A percentile compares a stretch with the other conserved stretches of the same genome.
Evolutionary conservation across 2,329 filamentous ascomycete genomes (phyloP).

Genomic region (Grosmannia clavigera): DNA sequence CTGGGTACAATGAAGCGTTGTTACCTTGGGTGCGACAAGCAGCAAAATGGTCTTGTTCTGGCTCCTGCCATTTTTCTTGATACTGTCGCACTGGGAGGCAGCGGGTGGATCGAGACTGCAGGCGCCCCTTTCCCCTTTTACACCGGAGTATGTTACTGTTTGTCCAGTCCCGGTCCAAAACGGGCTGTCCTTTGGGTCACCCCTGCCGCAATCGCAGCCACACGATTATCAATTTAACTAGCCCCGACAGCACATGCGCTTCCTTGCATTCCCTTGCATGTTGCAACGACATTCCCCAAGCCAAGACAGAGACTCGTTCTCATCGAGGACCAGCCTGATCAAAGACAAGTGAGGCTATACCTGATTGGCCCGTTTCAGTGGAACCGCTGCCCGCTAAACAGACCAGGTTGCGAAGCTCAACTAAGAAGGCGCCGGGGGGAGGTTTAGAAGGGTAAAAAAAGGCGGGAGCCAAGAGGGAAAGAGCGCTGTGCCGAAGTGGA

Average conservation of each 20-base stretch:
- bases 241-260: neutral
- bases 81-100: too few relatives aligned
- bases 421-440: neutral
- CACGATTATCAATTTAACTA: neutral
- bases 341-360: neutral
- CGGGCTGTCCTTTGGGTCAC: neutral
- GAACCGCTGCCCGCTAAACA: neutral
- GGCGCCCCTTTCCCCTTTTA: neutral
- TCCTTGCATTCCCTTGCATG: neutral
- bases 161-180: too few relatives aligned
- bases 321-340: neutral
- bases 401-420: neutral
- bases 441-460: neutral
- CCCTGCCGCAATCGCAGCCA: neutral
- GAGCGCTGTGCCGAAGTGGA: neutral
- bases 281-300: neutral
- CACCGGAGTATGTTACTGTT: neutral
- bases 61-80: neutral
- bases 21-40: neutral
- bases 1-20: neutral
- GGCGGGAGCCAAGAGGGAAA: neutral
- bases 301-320: neutral
- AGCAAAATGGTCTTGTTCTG: neutral
- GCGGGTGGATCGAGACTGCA: neutral
- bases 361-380: neutral